A percentile compares a stretch with the other conserved stretches of the same genome.
Evolutionary conservation across 768 basidiomycete species (phyloP).

Genomic region (Phylloporus sp.): DNA sequence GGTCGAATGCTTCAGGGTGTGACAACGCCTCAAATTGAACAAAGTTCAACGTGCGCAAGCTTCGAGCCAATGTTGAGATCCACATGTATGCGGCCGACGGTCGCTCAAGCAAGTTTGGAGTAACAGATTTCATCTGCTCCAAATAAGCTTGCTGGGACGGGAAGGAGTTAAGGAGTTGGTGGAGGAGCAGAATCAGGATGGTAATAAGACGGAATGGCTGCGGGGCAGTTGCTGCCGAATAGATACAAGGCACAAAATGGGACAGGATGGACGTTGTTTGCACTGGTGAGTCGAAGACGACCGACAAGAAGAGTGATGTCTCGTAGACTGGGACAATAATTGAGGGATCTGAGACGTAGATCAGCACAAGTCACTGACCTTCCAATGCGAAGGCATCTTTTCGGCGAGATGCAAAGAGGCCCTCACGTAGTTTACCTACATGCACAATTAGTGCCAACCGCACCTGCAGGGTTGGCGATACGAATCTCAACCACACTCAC

Average conservation of each 20-base stretch:
- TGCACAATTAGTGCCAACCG: not conserved
- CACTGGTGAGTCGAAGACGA: slow-evolving; percentile 54
- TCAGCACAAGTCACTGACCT: slow-evolving; percentile 39
- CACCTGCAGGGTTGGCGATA: no score
- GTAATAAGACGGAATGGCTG: slow-evolving; percentile 27
- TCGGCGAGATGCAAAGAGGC: slow-evolving; percentile 56
- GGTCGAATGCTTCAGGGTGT: slow-evolving; percentile 21
- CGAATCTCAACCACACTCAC: slow-evolving; percentile 39
- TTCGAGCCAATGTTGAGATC: slow-evolving; percentile 48
- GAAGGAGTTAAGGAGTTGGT: slow-evolving; percentile 52
- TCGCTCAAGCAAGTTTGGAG: slow-evolving; percentile 35
- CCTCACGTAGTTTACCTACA: slow-evolving; percentile 73
- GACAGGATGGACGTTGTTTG: slow-evolving; percentile 62
- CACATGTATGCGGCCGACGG: slow-evolving; percentile 39
- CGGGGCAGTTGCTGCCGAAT: slow-evolving; percentile 22
- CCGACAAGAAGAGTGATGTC: slow-evolving; percentile 61
- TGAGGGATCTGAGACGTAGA: not conserved
- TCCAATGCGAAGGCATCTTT: slow-evolving; percentile 59
- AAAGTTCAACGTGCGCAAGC: slow-evolving; percentile 53
- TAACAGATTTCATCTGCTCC: slow-evolving; percentile 16
- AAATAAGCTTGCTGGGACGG: slow-evolving; percentile 60
- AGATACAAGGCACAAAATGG: slow-evolving; percentile 50
- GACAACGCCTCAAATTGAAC: slow-evolving; percentile 46
- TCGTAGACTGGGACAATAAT: slow-evolving; percentile 52
- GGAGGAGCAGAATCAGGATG: slow-evolving; percentile 49